Percentiles rank a stretch among this genome's conserved stretches.
phyloP scores from a whole-genome alignment of 495 filamentous ascomycete genomes.

The Aspergillus nanangensis region DNA sequence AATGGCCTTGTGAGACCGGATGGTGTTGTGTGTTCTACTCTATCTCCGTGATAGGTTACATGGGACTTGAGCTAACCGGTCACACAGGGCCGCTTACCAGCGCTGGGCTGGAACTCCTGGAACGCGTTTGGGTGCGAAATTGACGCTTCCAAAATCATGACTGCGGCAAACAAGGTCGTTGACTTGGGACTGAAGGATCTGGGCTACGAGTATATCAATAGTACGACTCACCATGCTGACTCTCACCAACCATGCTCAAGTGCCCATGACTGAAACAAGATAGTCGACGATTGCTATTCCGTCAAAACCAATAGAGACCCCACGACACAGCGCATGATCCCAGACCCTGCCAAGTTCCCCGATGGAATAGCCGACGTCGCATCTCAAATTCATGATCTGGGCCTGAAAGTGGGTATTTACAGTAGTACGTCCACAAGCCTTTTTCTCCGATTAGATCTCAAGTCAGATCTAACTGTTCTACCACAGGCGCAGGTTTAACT shows the following conservation, averaged over 20 bases:
- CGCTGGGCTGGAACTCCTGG: conserved; percentile 60
- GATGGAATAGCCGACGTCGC: conserved; percentile 56
- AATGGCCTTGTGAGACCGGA: no score
- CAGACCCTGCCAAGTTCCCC: conserved; percentile 56
- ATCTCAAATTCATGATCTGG: conserved; percentile 53
- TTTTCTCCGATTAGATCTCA: not conserved
- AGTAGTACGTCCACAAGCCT: conserved; percentile 26
- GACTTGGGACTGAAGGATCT: conserved; percentile 53
- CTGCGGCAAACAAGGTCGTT: conserved; percentile 46
- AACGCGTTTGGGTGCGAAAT: conserved; percentile 58
- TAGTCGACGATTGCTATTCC: conserved; percentile 63
- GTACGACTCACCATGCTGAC: conserved; percentile 31
- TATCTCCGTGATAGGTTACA: no score
- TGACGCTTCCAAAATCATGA: conserved; percentile 46
- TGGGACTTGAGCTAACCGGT: not conserved
- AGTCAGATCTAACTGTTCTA: not conserved
- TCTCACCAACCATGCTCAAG: conserved; percentile 5
- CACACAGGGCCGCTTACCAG: conserved; percentile 43
- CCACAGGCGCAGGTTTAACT: conserved; percentile 49
- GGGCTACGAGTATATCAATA: conserved; percentile 65
- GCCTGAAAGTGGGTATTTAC: conserved; percentile 66
- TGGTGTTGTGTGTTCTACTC: conserved; percentile 19
- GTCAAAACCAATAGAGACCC: conserved; percentile 43
- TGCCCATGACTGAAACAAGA: not conserved
- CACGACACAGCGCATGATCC: conserved; percentile 44